A percentile compares a stretch with the other conserved stretches of the same genome.
Conservation (phyloP, 768 basidiomycete species). For the Auricularia cornea region DNA sequence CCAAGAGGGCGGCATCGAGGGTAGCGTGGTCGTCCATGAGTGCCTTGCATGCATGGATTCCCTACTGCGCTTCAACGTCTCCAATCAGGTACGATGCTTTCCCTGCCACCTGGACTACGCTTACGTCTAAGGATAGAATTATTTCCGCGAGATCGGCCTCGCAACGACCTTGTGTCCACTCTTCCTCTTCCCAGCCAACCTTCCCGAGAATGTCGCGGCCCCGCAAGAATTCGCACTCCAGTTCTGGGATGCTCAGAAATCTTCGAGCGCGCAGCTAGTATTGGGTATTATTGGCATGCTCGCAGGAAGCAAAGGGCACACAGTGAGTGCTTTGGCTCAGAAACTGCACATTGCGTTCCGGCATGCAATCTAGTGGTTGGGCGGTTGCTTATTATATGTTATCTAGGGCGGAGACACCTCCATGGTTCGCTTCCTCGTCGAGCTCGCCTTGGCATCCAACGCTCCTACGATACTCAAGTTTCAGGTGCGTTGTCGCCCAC, state of each 20-base stretch:
- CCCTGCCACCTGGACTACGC: not conserved
- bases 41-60: conserved; percentile 80
- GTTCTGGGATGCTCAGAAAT: conserved; percentile 92
- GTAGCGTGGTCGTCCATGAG: conserved; percentile 77
- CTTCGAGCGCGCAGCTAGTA: conserved; percentile 68
- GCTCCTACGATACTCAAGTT: conserved; percentile 82
- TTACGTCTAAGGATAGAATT: conserved; percentile 55
- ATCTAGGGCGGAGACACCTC: conserved; percentile 1
- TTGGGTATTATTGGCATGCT: conserved; percentile 83
- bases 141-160: conserved; percentile 85
- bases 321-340: no score
- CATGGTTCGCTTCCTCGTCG: conserved; percentile 65
- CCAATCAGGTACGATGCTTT: conserved; percentile 67
- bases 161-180: conserved; percentile 58
- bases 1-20: conserved; percentile 86
- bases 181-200: conserved; percentile 58
- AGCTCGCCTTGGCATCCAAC: conserved; percentile 89
- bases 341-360: no score
- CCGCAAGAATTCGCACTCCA: conserved; percentile 91
- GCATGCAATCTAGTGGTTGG: no score
- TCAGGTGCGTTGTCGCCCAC: conserved; percentile 41
- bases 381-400: not conserved
- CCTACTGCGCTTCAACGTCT: conserved; percentile 85
- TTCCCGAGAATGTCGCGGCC: conserved; percentile 47
- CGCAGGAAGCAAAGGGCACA: conserved; percentile 58